These are phyloP conservation scores for Citrus cavaleriei DNA, from an alignment of 345 rosid species.

Conservation along the genomic window DNA sequence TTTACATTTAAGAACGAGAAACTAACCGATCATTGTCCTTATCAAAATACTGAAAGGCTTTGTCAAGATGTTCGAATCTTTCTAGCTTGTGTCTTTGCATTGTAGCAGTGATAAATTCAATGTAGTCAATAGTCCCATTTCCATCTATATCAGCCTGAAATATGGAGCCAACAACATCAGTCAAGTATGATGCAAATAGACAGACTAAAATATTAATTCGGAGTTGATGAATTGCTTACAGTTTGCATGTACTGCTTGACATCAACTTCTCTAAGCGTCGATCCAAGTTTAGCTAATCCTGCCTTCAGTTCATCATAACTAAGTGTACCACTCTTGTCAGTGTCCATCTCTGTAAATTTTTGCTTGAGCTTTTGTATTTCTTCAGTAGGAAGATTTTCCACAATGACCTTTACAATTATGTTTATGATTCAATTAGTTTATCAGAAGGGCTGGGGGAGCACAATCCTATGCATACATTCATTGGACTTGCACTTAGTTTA, in stretches of 20 bases:
- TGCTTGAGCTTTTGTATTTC: slow-evolving; percentile 77
- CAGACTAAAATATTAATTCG: background rate
- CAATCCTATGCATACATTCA: background rate
- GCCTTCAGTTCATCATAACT: slow-evolving; percentile 73
- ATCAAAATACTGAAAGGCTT: slow-evolving; percentile 83
- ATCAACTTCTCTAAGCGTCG: slow-evolving; percentile 72
- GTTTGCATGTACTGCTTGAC: slow-evolving; percentile 88
- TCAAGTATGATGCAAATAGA: background rate
- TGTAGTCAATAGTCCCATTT: slow-evolving; percentile 78
- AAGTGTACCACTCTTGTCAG: slow-evolving; percentile 81
- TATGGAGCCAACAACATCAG: background rate
- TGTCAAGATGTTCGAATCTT: slow-evolving; percentile 64
- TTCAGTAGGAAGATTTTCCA: slow-evolving; percentile 71
- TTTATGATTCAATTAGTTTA: background rate
- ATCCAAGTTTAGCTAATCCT: slow-evolving; percentile 73
- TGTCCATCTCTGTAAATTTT: slow-evolving; percentile 77
- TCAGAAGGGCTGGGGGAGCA: background rate
- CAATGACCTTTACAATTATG: slow-evolving; percentile 56
- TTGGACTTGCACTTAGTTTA: background rate
- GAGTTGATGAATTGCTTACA: slow-evolving; percentile 35
- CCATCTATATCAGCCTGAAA: slow-evolving; percentile 89
- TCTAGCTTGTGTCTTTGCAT: slow-evolving; percentile 86
- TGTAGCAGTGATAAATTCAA: slow-evolving; percentile 78
- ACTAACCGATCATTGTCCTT: slow-evolving; percentile 81
- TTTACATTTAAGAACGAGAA: background rate